Evolutionary conservation across 495 filamentous ascomycete species (phyloP).

Genomic region (Schizothecium vesticola): DNA sequence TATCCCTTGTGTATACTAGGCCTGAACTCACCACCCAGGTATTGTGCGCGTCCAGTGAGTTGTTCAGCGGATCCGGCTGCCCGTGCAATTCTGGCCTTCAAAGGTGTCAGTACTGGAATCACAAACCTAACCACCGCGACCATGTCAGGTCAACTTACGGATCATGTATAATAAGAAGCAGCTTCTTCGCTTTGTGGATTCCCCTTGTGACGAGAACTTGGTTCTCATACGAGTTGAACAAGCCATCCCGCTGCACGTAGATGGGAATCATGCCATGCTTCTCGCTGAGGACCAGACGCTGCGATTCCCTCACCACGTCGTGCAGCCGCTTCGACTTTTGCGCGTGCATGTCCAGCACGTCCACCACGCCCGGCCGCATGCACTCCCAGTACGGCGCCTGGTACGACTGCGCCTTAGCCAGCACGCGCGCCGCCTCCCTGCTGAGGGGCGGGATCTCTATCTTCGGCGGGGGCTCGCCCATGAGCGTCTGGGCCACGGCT

Average conservation of each 20-base stretch:
- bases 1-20: background rate
- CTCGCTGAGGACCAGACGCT: constrained; percentile 61
- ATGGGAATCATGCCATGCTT: constrained; percentile 70
- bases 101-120: constrained; percentile 4
- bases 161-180: constrained; percentile 78
- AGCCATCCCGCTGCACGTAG: constrained; percentile 60
- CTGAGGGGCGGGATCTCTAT: constrained; percentile 46
- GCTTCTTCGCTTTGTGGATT: constrained; percentile 34
- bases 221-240: constrained; percentile 77
- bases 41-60: constrained; percentile 73
- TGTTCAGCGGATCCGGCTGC: constrained; percentile 60
- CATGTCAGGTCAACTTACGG: constrained; percentile 49
- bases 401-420: constrained; percentile 46
- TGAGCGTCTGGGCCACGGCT: constrained; percentile 84
- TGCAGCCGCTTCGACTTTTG: constrained; percentile 35
- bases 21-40: constrained; percentile 67
- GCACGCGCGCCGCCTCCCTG: constrained; percentile 43
- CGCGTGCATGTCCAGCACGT: constrained; percentile 34
- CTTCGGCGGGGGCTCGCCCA: constrained; percentile 87
- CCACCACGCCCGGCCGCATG: constrained; percentile 49
- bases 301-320: constrained; percentile 71
- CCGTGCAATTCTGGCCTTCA: constrained; percentile 65
- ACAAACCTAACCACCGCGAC: background rate
- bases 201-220: constrained; percentile 75
- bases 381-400: constrained; percentile 59